These are phyloP conservation scores for Taphrina wiesneri DNA, from an alignment of 1,139 yeast species.

Conservation along the genomic window DNA sequence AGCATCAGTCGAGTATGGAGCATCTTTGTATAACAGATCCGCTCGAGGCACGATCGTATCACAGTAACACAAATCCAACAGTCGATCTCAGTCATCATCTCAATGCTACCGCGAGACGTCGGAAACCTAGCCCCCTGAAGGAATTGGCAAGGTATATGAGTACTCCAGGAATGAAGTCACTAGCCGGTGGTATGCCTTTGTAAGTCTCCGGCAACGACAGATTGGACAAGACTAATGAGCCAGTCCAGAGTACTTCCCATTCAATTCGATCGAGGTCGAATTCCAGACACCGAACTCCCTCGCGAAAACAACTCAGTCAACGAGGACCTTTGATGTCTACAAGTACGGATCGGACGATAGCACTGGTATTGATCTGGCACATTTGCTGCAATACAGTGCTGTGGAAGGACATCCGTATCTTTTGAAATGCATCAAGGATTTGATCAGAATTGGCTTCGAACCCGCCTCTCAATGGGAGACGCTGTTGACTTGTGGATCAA, in stretches of 20 bases:
- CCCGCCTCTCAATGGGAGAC: conserved; percentile 60
- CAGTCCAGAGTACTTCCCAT: conserved; percentile 47
- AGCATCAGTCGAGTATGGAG: no score
- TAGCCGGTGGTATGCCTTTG: conserved; percentile 94
- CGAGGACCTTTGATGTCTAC: conserved; percentile 48
- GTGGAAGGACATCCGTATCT: conserved; percentile 78
- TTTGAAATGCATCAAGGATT: conserved; percentile 62
- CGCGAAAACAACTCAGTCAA: conserved; percentile 24
- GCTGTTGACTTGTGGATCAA: conserved; percentile 68
- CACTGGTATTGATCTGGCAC: conserved; percentile 60
- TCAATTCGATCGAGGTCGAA: conserved; percentile 39
- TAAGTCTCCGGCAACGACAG: conserved; percentile 62
- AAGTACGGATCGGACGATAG: conserved; percentile 50
- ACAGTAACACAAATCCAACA: not conserved
- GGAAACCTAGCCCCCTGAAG: conserved; percentile 78
- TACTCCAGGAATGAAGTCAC: conserved; percentile 73
- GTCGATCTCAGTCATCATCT: conserved; percentile 69
- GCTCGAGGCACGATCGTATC: not conserved
- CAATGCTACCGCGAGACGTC: conserved; percentile 72
- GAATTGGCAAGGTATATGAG: conserved; percentile 69
- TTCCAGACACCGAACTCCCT: conserved; percentile 40
- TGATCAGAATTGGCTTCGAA: conserved; percentile 60
- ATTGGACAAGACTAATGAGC: conserved; percentile 86
- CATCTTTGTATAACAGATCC: not conserved
- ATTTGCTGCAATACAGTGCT: conserved; percentile 87